phyloP scores from a whole-genome alignment of 768 basidiomycete species.

The Pisolithus tinctorius region DNA sequence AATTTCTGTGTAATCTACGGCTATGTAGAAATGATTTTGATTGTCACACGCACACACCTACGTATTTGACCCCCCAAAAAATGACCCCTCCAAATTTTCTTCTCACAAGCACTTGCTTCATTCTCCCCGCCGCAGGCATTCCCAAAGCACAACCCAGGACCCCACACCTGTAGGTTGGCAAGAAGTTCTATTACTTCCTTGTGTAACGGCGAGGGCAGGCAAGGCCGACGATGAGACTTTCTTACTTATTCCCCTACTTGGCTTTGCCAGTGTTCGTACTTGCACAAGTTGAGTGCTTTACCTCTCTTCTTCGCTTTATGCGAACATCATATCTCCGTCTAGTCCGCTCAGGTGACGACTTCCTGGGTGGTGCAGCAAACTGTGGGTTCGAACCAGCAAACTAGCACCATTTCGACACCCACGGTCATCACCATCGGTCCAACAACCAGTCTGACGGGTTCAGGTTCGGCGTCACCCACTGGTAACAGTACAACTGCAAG shows the following conservation, averaged over 20 bases:
- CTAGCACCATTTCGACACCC: constrained; percentile 35
- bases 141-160: too few species aligned
- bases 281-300: constrained; percentile 26
- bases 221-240: constrained; percentile 18
- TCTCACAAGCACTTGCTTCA: too few species aligned
- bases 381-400: constrained; percentile 34
- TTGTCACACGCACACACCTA: too few species aligned
- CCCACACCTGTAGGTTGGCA: too few species aligned
- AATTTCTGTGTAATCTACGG: too few species aligned
- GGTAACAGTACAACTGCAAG: constrained; percentile 13
- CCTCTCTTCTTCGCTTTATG: neutral
- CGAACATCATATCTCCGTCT: constrained; percentile 4
- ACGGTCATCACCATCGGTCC: constrained; percentile 42
- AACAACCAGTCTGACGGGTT: constrained; percentile 4
- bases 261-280: constrained; percentile 18
- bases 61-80: too few species aligned
- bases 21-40: too few species aligned
- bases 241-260: constrained; percentile 27
- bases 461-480: constrained; percentile 14
- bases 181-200: too few species aligned
- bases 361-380: constrained; percentile 13
- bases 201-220: too few species aligned
- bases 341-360: constrained; percentile 24
- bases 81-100: too few species aligned
- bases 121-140: too few species aligned